phyloP scores from a whole-genome alignment of 163 green algal genomes.

The Chlamydomonas reinhardtii region DNA sequence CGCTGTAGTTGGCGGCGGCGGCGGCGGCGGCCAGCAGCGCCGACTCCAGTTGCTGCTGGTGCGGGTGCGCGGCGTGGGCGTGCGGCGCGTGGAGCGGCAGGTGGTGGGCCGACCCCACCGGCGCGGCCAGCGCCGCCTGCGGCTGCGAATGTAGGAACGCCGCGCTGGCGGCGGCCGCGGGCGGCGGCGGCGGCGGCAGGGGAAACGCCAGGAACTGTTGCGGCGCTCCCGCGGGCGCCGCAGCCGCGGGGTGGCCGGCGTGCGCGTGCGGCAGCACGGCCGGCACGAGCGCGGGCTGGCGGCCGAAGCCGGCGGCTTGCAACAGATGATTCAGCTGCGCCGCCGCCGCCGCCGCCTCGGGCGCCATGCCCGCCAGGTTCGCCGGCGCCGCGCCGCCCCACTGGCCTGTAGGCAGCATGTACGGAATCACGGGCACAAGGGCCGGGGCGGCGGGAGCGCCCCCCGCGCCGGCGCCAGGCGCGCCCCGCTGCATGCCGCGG shows the following conservation, averaged over 20 bases:
- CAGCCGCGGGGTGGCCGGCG: background rate
- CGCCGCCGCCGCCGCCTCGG: background rate
- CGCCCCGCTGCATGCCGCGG: background rate
- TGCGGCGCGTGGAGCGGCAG: background rate
- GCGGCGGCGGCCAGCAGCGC: background rate
- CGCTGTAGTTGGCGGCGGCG: background rate
- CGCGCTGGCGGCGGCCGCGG: background rate
- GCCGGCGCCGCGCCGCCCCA: background rate
- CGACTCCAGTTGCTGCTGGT: background rate
- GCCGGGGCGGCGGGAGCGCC: too few relatives aligned
- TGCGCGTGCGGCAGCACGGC: background rate
- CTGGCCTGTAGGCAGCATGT: background rate
- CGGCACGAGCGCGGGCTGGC: slow-evolving; percentile 6
- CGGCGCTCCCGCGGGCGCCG: background rate
- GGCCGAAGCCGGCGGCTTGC: background rate
- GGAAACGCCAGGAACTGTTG: background rate
- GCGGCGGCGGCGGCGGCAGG: slow-evolving; percentile 11
- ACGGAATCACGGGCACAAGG: background rate
- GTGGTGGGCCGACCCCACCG: background rate
- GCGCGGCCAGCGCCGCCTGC: too few relatives aligned
- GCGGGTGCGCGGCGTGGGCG: background rate
- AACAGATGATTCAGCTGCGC: background rate
- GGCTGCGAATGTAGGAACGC: too few relatives aligned
- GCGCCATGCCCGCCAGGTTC: background rate
- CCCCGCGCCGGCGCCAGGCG: too few relatives aligned